phyloP scores from a whole-genome alignment of 139 green algal genomes.

The Chlorella sp. region DNA sequence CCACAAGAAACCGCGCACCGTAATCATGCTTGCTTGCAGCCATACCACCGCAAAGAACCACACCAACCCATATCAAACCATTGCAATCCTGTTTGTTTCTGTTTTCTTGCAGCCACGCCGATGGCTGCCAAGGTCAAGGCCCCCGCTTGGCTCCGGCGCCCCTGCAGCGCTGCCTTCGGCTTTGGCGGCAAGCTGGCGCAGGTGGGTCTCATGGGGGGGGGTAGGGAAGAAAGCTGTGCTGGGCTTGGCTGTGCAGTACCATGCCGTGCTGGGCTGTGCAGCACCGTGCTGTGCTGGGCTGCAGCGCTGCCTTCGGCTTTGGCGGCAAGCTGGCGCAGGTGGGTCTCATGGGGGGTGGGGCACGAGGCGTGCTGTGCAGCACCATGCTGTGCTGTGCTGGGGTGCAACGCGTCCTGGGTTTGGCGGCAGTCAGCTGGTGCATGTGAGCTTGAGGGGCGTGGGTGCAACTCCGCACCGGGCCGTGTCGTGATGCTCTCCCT shows the following conservation, averaged over 20 bases:
- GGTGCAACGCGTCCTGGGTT: constrained; percentile 60
- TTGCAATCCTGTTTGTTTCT: neutral
- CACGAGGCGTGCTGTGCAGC: too few species aligned
- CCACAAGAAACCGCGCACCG: too few species aligned
- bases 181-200: constrained; percentile 86
- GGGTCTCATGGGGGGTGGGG: neutral
- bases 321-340: constrained; percentile 73
- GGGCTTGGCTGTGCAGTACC: too few species aligned
- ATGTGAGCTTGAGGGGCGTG: too few species aligned
- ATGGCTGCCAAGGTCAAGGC: constrained; percentile 49
- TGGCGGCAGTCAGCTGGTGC: constrained; percentile 81
- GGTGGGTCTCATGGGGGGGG: neutral
- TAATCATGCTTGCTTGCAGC: too few species aligned
- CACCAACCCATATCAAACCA: neutral
- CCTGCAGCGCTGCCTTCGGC: constrained; percentile 81
- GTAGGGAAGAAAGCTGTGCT: neutral
- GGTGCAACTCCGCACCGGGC: too few species aligned
- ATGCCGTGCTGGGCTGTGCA: neutral
- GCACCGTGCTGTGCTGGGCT: neutral
- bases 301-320: constrained; percentile 81
- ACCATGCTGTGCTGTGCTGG: too few species aligned
- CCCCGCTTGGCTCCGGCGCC: constrained; percentile 89
- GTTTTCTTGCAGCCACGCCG: neutral
- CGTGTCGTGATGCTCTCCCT: too few species aligned
- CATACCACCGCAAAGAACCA: too few species aligned